A percentile compares a stretch with the other conserved stretches of the same genome.
Conservation (phyloP, 73 alveolate genomes). For the Diophrys appendiculata region DNA sequence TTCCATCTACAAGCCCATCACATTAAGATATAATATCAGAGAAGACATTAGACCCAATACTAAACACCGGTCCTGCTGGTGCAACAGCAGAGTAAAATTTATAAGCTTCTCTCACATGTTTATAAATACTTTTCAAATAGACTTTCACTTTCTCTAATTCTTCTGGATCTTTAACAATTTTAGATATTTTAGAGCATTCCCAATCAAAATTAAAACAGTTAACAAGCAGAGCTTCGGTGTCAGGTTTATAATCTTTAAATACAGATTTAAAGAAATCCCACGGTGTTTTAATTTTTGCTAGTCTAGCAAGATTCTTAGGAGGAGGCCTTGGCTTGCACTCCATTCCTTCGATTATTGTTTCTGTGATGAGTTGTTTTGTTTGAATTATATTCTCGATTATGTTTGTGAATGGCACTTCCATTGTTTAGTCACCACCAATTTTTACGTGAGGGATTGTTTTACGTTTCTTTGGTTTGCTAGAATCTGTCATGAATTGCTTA, state of each 20-base stretch:
- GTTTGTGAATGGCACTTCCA: constrained; percentile 54
- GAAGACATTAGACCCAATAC: constrained; percentile 71
- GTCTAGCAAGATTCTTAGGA: constrained; percentile 33
- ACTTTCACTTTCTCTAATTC: constrained; percentile 44
- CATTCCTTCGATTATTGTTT: constrained; percentile 6
- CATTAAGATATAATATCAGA: constrained; percentile 43
- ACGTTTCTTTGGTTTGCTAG: not conserved
- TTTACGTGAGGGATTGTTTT: not conserved
- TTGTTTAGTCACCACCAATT: not conserved
- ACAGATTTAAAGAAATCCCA: constrained; percentile 76
- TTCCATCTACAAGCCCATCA: constrained; percentile 45
- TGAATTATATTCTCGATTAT: constrained; percentile 43
- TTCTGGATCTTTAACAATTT: constrained; percentile 52
- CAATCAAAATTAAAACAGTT: constrained; percentile 80
- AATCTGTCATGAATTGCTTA: constrained; percentile 3
- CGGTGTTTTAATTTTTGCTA: constrained; percentile 55
- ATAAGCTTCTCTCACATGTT: constrained; percentile 62
- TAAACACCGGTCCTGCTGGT: constrained; percentile 59
- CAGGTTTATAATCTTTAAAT: constrained; percentile 72
- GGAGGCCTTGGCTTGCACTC: constrained; percentile 46
- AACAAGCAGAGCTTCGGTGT: constrained; percentile 44
- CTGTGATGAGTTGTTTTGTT: constrained; percentile 11
- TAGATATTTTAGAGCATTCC: constrained; percentile 58
- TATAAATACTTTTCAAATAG: constrained; percentile 48
- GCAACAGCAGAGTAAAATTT: constrained; percentile 73